Conservation (phyloP, 164 flowering plant genomes). For the Hamamelis virginiana region DNA sequence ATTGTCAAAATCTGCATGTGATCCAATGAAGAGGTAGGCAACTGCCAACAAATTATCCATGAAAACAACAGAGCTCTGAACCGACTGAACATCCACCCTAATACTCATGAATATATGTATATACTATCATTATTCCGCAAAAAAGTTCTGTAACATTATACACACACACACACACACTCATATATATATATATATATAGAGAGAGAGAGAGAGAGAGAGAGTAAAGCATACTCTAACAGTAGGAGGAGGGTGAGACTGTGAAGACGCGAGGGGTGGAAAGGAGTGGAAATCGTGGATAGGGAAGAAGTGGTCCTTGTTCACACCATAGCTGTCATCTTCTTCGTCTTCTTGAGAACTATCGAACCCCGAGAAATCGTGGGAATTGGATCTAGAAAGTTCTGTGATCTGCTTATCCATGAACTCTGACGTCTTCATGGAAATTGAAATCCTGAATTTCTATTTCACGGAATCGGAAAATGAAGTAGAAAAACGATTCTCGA, state of each 20-base stretch:
- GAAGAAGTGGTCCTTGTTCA: neutral
- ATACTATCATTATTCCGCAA: too few relatives aligned
- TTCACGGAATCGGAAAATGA: neutral
- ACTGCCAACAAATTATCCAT: too few relatives aligned
- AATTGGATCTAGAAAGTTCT: slow-evolving; percentile 13
- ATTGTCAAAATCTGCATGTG: too few relatives aligned
- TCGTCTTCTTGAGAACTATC: neutral
- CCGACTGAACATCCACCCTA: too few relatives aligned
- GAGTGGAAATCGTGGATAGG: neutral
- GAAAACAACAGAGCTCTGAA: too few relatives aligned
- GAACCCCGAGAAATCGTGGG: slow-evolving; percentile 9
- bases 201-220: neutral
- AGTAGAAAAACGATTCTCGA: neutral
- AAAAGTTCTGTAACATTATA: too few relatives aligned
- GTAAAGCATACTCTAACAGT: neutral
- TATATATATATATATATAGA: too few relatives aligned
- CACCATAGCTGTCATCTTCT: too few relatives aligned
- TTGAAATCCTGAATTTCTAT: neutral
- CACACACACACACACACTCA: too few relatives aligned
- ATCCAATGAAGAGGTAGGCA: too few relatives aligned
- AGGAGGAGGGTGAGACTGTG: neutral
- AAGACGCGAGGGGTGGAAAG: neutral
- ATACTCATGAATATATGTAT: too few relatives aligned
- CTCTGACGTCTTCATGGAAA: slow-evolving; percentile 12
- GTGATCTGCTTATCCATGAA: slow-evolving; percentile 20